A percentile compares a stretch with the other conserved stretches of the same genome.
Evolutionary conservation across 176 grass and related monocot species (phyloP).

Genomic region (Oryza punctata): DNA sequence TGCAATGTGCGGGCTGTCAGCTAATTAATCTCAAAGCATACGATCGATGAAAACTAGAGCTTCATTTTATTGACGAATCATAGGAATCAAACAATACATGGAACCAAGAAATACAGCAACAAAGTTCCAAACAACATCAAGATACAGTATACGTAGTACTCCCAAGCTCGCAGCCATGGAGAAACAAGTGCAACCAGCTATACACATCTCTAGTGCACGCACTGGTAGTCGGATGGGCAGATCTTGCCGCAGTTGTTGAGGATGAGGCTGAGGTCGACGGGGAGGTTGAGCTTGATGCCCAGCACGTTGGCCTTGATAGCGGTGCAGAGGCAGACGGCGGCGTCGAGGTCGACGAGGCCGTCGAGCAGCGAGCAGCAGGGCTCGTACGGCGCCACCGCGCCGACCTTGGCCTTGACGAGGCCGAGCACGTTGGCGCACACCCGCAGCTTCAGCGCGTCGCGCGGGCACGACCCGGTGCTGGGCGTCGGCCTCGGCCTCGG

Average conservation of each 20-base stretch:
- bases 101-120: neutral
- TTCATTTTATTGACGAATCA: conserved; percentile 7
- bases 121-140: neutral
- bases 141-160: neutral
- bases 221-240: conserved; percentile 35
- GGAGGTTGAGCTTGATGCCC: conserved; percentile 47
- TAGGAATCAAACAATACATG: neutral
- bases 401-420: conserved; percentile 44
- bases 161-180: neutral
- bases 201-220: neutral
- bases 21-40: too few relatives aligned
- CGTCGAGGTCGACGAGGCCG: conserved; percentile 50
- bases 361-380: conserved; percentile 56
- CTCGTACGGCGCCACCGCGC: neutral
- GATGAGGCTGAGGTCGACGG: conserved; percentile 48
- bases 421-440: conserved; percentile 51
- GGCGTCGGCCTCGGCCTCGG: neutral
- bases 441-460: conserved; percentile 42
- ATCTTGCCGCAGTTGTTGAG: conserved; percentile 51
- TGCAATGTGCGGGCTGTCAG: too few relatives aligned
- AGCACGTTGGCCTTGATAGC: conserved; percentile 56
- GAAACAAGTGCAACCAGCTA: too few relatives aligned
- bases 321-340: conserved; percentile 60
- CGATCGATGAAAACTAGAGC: neutral
- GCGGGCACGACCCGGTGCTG: conserved; percentile 17